Conservation (phyloP, 139 green algal species). For the Chlorella sp. region DNA sequence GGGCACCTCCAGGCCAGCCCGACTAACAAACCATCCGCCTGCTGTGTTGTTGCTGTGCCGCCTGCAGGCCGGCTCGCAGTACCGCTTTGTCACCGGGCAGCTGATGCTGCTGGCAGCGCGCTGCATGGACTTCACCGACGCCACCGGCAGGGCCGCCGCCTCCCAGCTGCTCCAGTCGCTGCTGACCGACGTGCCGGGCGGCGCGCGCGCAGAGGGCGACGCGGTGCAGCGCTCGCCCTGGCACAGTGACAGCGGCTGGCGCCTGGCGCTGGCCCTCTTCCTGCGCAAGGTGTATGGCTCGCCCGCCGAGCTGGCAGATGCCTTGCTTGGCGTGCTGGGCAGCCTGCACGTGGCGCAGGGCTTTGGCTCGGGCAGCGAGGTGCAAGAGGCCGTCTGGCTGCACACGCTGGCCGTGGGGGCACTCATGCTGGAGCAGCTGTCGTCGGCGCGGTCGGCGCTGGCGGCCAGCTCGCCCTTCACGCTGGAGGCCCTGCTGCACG, state of each 20-base stretch:
- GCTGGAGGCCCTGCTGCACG: constrained; percentile 28
- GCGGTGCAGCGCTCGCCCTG: background rate
- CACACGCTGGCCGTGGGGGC: constrained; percentile 19
- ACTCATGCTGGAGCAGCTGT: constrained; percentile 35
- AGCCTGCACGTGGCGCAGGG: background rate
- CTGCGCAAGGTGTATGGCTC: constrained; percentile 39
- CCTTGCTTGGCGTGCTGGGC: constrained; percentile 24
- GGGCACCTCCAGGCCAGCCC: too few relatives aligned
- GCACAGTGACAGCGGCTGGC: constrained; percentile 28
- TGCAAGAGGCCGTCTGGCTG: constrained; percentile 16
- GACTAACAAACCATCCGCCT: too few relatives aligned
- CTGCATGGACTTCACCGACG: constrained; percentile 57
- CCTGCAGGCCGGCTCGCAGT: constrained; percentile 12
- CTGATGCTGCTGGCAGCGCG: constrained; percentile 46
- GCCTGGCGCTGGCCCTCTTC: constrained; percentile 32
- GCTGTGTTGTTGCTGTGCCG: too few relatives aligned
- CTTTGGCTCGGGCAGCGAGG: constrained; percentile 3
- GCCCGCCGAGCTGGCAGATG: constrained; percentile 41
- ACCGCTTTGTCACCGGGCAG: constrained; percentile 49
- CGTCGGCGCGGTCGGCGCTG: constrained; percentile 14
- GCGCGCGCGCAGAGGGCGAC: background rate
- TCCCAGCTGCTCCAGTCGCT: constrained; percentile 35
- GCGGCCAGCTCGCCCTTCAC: background rate
- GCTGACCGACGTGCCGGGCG: constrained; percentile 7
- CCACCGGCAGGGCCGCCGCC: constrained; percentile 25